These are phyloP conservation scores for Pelargonium cotyledonis DNA, from an alignment of 441 rosid species.

Conservation along the genomic window DNA sequence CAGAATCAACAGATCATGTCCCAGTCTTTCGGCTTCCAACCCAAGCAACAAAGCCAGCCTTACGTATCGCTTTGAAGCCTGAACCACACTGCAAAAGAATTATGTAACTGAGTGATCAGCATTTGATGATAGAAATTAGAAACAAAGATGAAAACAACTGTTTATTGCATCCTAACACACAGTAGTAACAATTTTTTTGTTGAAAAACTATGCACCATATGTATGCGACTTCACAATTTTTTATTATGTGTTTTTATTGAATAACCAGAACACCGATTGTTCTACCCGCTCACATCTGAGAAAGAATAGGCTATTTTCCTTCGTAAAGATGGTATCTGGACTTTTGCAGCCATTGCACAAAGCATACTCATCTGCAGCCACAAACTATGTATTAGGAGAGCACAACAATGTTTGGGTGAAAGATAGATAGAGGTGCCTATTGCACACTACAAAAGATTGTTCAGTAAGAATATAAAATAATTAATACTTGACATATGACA, in stretches of 20 bases:
- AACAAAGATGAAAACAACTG: neutral
- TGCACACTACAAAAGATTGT: neutral
- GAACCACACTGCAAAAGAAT: conserved; percentile 19
- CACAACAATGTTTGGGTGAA: neutral
- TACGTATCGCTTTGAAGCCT: conserved; percentile 5
- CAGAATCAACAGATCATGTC: conserved; percentile 2
- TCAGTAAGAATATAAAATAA: neutral
- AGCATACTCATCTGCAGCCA: conserved; percentile 47
- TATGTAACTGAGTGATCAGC: neutral
- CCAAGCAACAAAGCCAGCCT: conserved; percentile 16
- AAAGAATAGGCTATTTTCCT: conserved; percentile 49
- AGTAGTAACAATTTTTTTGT: neutral
- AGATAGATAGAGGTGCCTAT: neutral
- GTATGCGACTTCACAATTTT: neutral
- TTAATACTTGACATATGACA: neutral
- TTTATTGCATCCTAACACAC: neutral
- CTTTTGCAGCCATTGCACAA: conserved; percentile 55
- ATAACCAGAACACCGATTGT: neutral
- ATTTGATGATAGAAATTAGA: neutral
- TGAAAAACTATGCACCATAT: neutral
- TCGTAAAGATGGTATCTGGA: conserved; percentile 52
- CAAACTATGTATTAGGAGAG: neutral
- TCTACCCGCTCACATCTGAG: conserved; percentile 53
- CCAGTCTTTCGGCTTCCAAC: conserved; percentile 9
- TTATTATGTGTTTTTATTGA: neutral